Base-by-base conservation (phyloP, 768 basidiomycete genomes). In the Leccinum boreale region DNA sequence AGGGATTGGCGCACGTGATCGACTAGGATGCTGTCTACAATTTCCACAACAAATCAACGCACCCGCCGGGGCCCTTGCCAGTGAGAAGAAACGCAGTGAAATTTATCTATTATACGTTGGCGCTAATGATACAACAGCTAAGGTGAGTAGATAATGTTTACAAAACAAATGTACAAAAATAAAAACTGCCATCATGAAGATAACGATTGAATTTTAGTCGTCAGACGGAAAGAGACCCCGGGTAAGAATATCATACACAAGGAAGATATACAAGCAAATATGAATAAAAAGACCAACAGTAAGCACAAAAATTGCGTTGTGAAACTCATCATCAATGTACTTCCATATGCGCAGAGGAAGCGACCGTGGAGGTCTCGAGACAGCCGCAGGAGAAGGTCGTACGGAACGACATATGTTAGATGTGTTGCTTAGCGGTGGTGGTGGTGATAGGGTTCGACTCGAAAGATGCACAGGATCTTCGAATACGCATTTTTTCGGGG, bases 1-100 rank as follows among this genome's bases (percentile, higher is more conserved):
- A n/a, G n/a, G 97, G 97, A 23, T 23, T 23, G 23, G 23, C 23
- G 23, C 24, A 26, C 24, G 24, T 26, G 24, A 26, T 26, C 26
- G 26, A 26, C 26, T 26, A 26, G 26, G 26, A 26, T 26, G 26
- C 26, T 26, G 26, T 26, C 6, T 26, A 26, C 26, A 26, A 26
- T 26, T 26, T 26, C 26, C 26, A 26, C 6, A 26, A 26, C 26
- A 26, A 26, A 26, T 26, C 26, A 26, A 26, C 0, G 26, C 26
- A 26, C 26, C 26, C n/a, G n/a, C n/a, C n/a, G n/a, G n/a, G n/a
- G n/a, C n/a, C n/a, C n/a, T n/a, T 26, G 26, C 26, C 26, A 26
- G 26, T 1, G 6, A 7, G 26, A 26, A 26, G 26, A 26, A 26
- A 26, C 26, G 26, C 26, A 26, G 26, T 26, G 26, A 26, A 26